Evolutionary conservation across 371 early-diverging fungal genomes (phyloP).

Genomic region (Dinochytrium kinnereticum): DNA sequence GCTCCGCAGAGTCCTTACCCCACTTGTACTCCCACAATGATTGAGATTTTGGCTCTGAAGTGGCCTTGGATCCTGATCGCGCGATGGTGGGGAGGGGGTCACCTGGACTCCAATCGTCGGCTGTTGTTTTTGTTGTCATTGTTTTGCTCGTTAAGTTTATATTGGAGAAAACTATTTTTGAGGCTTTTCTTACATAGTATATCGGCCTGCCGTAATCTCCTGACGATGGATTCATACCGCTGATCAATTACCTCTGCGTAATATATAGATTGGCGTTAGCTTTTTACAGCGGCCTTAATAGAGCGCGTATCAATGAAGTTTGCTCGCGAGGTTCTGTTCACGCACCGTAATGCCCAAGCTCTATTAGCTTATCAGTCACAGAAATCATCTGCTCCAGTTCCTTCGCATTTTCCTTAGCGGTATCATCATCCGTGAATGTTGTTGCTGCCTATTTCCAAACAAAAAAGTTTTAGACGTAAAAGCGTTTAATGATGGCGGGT

Average conservation of each 20-base stretch:
- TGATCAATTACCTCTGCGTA: conserved; percentile 69
- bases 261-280: too few species aligned
- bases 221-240: conserved; percentile 76
- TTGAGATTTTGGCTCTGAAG: background rate
- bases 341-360: conserved; percentile 34
- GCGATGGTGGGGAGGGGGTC: conserved; percentile 30
- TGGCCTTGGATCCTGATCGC: background rate
- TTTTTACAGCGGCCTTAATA: too few species aligned
- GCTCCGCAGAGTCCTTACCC: conserved; percentile 27
- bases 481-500: too few species aligned
- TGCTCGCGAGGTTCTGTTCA: background rate
- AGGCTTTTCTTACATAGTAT: conserved; percentile 45
- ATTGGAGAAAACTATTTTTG: background rate
- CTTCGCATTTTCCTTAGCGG: conserved; percentile 51
- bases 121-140: too few species aligned
- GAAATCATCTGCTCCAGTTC: conserved; percentile 72
- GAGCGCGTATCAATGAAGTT: background rate
- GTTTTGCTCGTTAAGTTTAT: too few species aligned
- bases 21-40: conserved; percentile 43
- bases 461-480: too few species aligned
- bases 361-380: conserved; percentile 76
- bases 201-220: conserved; percentile 68
- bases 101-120: conserved; percentile 43
- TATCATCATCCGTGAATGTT: conserved; percentile 46
- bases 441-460: background rate